Percentiles rank a stretch among this genome's conserved stretches.
Evolutionary conservation across 176 grass and related monocot species (phyloP).

Genomic region (Urochloa ruziziensis): DNA sequence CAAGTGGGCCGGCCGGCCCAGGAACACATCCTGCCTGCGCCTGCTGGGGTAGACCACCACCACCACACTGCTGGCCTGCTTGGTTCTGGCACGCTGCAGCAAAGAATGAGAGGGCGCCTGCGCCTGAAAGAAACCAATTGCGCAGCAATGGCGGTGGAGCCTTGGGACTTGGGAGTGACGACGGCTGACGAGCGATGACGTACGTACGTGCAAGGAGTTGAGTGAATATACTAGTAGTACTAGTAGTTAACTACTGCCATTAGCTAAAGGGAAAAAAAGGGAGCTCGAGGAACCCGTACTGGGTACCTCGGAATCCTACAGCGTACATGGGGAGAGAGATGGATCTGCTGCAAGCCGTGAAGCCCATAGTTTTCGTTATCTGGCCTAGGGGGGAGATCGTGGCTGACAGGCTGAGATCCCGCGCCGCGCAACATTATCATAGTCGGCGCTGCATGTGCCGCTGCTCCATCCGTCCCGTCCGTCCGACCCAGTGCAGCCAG

Average conservation of each 20-base stretch:
- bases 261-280: background rate
- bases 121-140: background rate
- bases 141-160: background rate
- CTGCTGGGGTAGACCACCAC: too few species aligned
- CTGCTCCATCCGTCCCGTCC: background rate
- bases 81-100: too few species aligned
- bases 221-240: background rate
- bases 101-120: too few species aligned
- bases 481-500: too few species aligned
- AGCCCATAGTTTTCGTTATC: slow-evolving; percentile 22
- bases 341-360: background rate
- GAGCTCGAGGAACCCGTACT: background rate
- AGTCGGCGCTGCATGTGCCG: background rate
- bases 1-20: too few species aligned
- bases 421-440: background rate
- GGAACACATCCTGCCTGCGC: too few species aligned
- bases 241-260: background rate
- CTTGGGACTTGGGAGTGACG: background rate
- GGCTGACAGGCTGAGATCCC: background rate
- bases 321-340: background rate
- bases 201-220: background rate
- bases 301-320: background rate
- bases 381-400: background rate
- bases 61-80: too few species aligned
- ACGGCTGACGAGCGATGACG: background rate